Evolutionary conservation across 768 basidiomycete genomes (phyloP).

Genomic region (Russula abietina): DNA sequence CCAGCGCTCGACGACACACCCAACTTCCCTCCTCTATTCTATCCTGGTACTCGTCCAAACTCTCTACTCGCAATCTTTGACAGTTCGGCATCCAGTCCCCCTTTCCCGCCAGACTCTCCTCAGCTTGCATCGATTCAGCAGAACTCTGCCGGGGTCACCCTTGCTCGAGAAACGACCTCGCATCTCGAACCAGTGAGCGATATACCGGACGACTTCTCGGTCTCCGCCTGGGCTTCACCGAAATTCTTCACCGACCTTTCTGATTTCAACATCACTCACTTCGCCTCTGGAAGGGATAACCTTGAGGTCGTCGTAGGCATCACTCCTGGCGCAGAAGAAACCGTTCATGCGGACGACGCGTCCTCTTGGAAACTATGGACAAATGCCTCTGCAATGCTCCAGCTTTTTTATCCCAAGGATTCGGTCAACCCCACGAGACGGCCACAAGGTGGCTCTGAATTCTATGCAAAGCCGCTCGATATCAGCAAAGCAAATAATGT

Average conservation of each 20-base stretch:
- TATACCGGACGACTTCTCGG: not conserved
- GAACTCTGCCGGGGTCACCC: not conserved
- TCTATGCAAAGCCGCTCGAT: constrained; percentile 48
- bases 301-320: constrained; percentile 21
- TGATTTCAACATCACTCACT: constrained; percentile 18
- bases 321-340: not conserved
- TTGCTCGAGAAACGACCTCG: not conserved
- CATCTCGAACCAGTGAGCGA: not conserved
- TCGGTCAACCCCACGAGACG: constrained; percentile 57
- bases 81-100: not conserved
- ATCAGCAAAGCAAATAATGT: constrained; percentile 46
- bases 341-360: constrained; percentile 1
- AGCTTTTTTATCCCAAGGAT: constrained; percentile 59
- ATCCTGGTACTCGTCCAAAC: not conserved
- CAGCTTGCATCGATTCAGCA: not conserved
- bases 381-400: constrained; percentile 42
- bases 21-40: not conserved
- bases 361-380: constrained; percentile 27
- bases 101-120: not conserved
- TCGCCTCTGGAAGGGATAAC: constrained; percentile 19
- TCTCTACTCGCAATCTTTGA: not conserved
- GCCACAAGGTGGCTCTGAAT: constrained; percentile 69
- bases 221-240: constrained; percentile 15
- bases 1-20: not conserved
- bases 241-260: constrained; percentile 13